Conservation (phyloP, 768 basidiomycete species). For the Boletus pseudopeckii region DNA sequence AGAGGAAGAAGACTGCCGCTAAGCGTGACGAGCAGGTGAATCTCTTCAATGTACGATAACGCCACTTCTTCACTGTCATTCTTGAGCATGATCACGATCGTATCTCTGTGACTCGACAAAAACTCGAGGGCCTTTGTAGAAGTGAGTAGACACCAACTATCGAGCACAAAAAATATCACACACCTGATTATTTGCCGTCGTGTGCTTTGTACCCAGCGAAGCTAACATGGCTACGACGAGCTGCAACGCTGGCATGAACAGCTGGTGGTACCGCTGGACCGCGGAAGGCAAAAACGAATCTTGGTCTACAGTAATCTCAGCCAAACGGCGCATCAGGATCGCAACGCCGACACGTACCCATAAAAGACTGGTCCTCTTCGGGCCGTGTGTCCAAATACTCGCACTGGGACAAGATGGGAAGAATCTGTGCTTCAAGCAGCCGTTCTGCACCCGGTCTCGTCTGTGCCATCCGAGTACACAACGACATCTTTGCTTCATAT, state of each 20-base stretch:
- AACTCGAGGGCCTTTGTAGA: constrained; percentile 55
- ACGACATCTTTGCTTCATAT: constrained; percentile 91
- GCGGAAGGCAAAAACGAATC: constrained; percentile 87
- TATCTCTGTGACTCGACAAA: constrained; percentile 77
- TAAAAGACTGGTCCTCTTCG: constrained; percentile 75
- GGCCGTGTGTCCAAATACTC: constrained; percentile 86
- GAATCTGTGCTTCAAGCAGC: constrained; percentile 71
- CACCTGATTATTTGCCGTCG: constrained; percentile 69
- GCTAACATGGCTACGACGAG: constrained; percentile 74
- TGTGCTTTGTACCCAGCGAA: constrained; percentile 67
- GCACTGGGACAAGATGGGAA: constrained; percentile 74
- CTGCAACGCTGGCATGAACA: constrained; percentile 84
- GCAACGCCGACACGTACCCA: constrained; percentile 50
- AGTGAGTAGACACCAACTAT: neutral
- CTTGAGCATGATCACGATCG: constrained; percentile 77
- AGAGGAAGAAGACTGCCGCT: constrained; percentile 65
- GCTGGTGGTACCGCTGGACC: constrained; percentile 85
- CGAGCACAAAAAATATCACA: neutral
- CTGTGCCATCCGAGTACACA: constrained; percentile 82
- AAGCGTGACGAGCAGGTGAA: constrained; percentile 73
- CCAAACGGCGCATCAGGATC: neutral
- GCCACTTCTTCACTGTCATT: constrained; percentile 63
- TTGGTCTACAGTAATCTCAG: constrained; percentile 47
- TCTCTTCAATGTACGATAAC: constrained; percentile 69
- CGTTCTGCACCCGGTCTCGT: constrained; percentile 81